phyloP scores from a whole-genome alignment of 345 rosid genomes.

The Populus davidiana region DNA sequence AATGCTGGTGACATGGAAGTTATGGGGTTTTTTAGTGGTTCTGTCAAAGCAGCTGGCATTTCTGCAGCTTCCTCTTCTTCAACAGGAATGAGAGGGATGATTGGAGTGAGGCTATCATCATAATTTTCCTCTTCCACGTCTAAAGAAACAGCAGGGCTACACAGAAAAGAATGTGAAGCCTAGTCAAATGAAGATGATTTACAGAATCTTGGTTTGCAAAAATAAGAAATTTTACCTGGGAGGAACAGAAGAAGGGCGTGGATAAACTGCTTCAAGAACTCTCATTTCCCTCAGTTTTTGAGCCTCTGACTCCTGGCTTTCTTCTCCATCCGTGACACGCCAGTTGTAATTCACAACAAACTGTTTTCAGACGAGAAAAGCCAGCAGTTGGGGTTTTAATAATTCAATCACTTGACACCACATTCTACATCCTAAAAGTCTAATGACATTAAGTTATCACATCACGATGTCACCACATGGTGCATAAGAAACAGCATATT shows the following conservation, averaged over 20 bases:
- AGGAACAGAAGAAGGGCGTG: slow-evolving; percentile 44
- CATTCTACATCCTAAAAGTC: not conserved
- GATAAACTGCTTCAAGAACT: slow-evolving; percentile 54
- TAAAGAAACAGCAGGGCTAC: slow-evolving; percentile 49
- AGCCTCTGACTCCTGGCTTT: slow-evolving; percentile 43
- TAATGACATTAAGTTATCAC: not conserved
- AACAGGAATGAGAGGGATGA: slow-evolving; percentile 50
- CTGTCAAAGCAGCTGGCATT: slow-evolving; percentile 14
- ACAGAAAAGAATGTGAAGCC: not conserved
- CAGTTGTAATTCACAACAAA: slow-evolving; percentile 31
- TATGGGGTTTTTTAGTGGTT: not conserved
- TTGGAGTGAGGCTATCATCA: slow-evolving; percentile 49
- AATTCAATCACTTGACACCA: not conserved
- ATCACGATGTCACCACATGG: not conserved
- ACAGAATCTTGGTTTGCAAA: not conserved
- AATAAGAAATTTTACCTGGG: slow-evolving; percentile 32
- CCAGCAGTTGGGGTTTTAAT: not conserved
- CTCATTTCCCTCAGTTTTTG: slow-evolving; percentile 45
- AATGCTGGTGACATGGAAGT: slow-evolving; percentile 9
- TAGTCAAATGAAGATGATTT: not conserved
- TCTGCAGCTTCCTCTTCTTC: slow-evolving; percentile 46
- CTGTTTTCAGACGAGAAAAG: slow-evolving; percentile 28
- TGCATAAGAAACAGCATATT: not conserved
- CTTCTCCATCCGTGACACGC: slow-evolving; percentile 51
- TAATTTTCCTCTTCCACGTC: slow-evolving; percentile 32